Conservation (phyloP, 2,329 filamentous ascomycete species). For the Fusarium guadeloupense region DNA sequence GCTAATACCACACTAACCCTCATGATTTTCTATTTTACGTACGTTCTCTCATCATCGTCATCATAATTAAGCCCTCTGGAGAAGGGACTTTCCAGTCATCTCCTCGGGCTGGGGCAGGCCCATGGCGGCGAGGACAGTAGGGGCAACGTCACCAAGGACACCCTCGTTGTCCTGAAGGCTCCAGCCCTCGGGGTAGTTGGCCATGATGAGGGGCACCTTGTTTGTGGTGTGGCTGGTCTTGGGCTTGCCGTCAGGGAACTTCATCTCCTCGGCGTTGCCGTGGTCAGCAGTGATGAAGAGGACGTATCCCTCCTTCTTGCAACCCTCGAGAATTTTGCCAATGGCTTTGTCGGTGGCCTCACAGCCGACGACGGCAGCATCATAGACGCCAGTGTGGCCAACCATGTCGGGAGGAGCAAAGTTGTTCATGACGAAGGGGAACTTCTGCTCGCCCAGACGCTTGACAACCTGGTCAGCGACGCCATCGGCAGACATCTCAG, state of each 20-base stretch:
- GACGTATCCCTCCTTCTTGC: constrained; percentile 91
- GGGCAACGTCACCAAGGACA: constrained; percentile 96
- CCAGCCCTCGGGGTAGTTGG: constrained; percentile 91
- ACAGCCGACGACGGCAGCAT: constrained; percentile 87
- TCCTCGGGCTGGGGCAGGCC: constrained; percentile 88
- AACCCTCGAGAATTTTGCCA: constrained; percentile 88
- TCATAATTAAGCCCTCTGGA: constrained; percentile 71
- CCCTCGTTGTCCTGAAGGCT: constrained; percentile 83
- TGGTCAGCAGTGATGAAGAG: constrained; percentile 97
- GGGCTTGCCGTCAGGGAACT: constrained; percentile 92
- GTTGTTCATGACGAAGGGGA: constrained; percentile 99
- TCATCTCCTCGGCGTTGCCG: constrained; percentile 99
- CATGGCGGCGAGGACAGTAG: constrained; percentile 92
- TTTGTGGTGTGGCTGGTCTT: constrained; percentile 99
- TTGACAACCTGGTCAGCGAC: constrained; percentile 92
- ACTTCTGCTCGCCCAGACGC: constrained; percentile 83
- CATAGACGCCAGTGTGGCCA: constrained; percentile 96
- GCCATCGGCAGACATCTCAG: constrained; percentile 92
- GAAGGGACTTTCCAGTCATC: constrained; percentile 88
- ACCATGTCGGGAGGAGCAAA: constrained; percentile 99
- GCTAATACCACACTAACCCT: constrained; percentile 22
- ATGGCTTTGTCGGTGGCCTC: constrained; percentile 93
- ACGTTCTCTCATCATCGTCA: constrained; percentile 7
- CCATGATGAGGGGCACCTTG: constrained; percentile 98
- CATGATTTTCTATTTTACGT: constrained; percentile 4